Evolutionary conservation across 305 asterid genomes (phyloP).

Genomic region (Rubia peregrina): DNA sequence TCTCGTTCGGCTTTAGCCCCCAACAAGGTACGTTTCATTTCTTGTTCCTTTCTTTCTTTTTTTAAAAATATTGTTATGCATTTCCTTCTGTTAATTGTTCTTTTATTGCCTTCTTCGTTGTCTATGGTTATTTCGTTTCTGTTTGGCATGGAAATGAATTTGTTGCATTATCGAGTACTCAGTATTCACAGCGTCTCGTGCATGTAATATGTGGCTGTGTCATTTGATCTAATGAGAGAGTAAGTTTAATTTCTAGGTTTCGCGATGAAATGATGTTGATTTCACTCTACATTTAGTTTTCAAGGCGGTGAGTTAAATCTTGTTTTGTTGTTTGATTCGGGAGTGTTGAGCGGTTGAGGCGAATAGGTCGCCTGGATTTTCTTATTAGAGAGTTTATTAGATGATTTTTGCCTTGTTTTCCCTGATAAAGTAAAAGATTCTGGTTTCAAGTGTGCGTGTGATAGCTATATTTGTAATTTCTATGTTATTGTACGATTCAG

Average conservation of each 20-base stretch:
- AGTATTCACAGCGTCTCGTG: not conserved
- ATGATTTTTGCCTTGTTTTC: not conserved
- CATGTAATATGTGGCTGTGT: not conserved
- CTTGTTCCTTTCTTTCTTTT: not conserved
- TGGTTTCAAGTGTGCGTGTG: not conserved
- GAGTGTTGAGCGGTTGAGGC: not conserved
- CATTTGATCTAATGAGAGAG: not conserved
- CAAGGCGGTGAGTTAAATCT: not conserved
- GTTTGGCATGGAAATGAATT: not conserved
- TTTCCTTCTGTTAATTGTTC: not conserved
- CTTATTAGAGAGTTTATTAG: not conserved
- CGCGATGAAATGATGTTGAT: not conserved
- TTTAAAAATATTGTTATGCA: not conserved
- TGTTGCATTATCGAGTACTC: conserved; percentile 6
- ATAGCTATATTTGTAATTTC: not conserved
- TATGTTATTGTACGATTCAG: not conserved
- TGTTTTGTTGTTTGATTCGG: not conserved
- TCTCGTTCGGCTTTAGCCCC: conserved; percentile 13
- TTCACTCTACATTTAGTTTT: not conserved
- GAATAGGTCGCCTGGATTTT: not conserved
- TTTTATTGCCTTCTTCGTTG: not conserved
- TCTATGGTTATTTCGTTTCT: not conserved
- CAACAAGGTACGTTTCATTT: conserved; percentile 25
- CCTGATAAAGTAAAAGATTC: not conserved
- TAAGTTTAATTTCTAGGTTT: not conserved